Conservation (phyloP, 108 stramenopile genomes). For the Aurantiochytrium sp. region DNA sequence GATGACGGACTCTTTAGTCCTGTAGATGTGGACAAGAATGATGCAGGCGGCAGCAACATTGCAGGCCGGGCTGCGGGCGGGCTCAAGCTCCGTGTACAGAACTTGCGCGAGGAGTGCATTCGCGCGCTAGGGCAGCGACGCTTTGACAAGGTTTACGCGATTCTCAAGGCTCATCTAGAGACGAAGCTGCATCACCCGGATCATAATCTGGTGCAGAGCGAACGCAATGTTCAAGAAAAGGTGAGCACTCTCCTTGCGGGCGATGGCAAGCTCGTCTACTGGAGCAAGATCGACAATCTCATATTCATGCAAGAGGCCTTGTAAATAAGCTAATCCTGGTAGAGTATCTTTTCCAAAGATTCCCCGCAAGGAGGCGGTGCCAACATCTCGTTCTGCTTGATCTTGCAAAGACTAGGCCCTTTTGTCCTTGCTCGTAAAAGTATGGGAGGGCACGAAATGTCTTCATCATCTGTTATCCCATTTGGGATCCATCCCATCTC, state of each 20-base stretch:
- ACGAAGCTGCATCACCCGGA: not conserved
- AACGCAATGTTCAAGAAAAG: not conserved
- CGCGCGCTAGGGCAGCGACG: not conserved
- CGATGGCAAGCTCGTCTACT: conserved; percentile 21
- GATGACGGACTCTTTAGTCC: not conserved
- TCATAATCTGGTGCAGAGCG: not conserved
- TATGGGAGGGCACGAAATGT: too few species aligned
- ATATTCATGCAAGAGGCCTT: conserved; percentile 32
- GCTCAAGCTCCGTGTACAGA: not conserved
- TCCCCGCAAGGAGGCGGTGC: too few species aligned
- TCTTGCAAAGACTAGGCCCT: too few species aligned
- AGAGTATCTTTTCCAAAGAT: too few species aligned
- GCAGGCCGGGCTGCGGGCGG: not conserved
- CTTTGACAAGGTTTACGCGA: not conserved
- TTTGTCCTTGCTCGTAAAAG: too few species aligned
- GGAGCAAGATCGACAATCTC: conserved; percentile 25
- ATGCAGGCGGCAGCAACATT: not conserved
- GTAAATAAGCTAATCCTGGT: not conserved
- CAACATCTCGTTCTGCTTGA: too few species aligned
- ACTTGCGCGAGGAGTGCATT: not conserved
- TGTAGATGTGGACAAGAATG: not conserved
- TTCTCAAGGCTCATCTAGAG: not conserved
- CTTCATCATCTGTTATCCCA: too few species aligned
- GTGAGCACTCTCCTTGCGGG: conserved; percentile 6
- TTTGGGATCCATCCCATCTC: too few species aligned